phyloP scores from a whole-genome alignment of 2,329 filamentous ascomycete genomes.

The Fusarium chuoi region DNA sequence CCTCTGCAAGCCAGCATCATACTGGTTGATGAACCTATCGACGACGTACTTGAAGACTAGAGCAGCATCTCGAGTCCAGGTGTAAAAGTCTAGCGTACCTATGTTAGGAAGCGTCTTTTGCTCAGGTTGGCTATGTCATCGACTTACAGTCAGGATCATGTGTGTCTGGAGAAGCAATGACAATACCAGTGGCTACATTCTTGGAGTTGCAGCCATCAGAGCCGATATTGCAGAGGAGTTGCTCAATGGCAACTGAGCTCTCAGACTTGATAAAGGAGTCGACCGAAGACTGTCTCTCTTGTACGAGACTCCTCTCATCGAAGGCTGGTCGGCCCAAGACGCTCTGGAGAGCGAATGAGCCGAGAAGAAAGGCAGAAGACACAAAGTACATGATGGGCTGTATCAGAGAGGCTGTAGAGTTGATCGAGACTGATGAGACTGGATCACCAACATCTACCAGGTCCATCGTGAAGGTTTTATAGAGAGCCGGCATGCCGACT shows the following conservation, averaged over 20 bases:
- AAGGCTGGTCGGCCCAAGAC: slow-evolving; percentile 59
- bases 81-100: slow-evolving; percentile 71
- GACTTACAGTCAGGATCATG: slow-evolving; percentile 65
- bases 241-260: slow-evolving; percentile 60
- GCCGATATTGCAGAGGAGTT: slow-evolving; percentile 70
- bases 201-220: slow-evolving; percentile 60
- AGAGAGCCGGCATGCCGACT: slow-evolving; percentile 11
- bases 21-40: slow-evolving; percentile 70
- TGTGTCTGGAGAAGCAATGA: slow-evolving; percentile 67
- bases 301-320: slow-evolving; percentile 46
- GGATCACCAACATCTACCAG: slow-evolving; percentile 36
- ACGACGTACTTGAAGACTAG: slow-evolving; percentile 75
- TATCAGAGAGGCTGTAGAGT: slow-evolving; percentile 43
- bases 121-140: not conserved
- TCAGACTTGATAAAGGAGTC: slow-evolving; percentile 65
- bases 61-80: slow-evolving; percentile 81
- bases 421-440: slow-evolving; percentile 43
- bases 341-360: slow-evolving; percentile 62
- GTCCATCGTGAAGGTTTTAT: slow-evolving; percentile 43
- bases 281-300: slow-evolving; percentile 56
- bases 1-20: slow-evolving; percentile 66
- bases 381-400: slow-evolving; percentile 62
- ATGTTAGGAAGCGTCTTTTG: slow-evolving; percentile 2
- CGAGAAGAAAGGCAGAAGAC: slow-evolving; percentile 61
- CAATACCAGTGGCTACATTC: slow-evolving; percentile 61